phyloP scores from a whole-genome alignment of 306 rosid genomes.

The Acacia confusa region DNA sequence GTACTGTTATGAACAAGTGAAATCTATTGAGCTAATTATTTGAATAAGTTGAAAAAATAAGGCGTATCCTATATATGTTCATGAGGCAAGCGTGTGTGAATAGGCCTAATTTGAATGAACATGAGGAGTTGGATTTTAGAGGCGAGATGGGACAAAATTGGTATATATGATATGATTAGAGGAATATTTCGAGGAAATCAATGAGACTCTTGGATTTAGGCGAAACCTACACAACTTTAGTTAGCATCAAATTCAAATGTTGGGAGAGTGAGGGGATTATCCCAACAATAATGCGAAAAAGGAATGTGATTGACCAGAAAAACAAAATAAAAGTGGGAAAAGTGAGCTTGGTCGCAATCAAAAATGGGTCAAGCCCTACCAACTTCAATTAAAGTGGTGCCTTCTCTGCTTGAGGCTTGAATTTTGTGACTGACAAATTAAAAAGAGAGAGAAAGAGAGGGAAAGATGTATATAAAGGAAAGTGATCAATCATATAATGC shows the following conservation, averaged over 20 bases:
- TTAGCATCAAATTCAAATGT: not conserved
- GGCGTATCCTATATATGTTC: not conserved
- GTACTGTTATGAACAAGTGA: not conserved
- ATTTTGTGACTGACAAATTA: not conserved
- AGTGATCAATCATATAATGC: not conserved
- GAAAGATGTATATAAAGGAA: not conserved
- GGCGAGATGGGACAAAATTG: not conserved
- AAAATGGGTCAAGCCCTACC: not conserved
- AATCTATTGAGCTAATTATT: not conserved
- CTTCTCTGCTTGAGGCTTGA: not conserved
- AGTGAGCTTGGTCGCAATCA: not conserved
- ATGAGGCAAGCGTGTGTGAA: not conserved
- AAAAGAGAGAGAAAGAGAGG: not conserved
- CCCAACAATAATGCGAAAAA: conserved; percentile 10
- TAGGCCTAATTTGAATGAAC: not conserved
- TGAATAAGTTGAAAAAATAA: not conserved
- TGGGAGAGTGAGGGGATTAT: conserved; percentile 22
- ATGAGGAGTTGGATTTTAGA: not conserved
- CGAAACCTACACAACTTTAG: conserved; percentile 21
- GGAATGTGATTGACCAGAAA: not conserved
- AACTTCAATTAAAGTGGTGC: not conserved
- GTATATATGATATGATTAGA: conserved; percentile 23
- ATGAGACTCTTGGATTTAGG: not conserved
- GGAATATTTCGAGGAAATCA: conserved; percentile 3
- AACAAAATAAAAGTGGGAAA: not conserved